Evolutionary conservation across 1,284 basidiomycete species (phyloP).

Genomic region (Gastroboletus turbinatus): DNA sequence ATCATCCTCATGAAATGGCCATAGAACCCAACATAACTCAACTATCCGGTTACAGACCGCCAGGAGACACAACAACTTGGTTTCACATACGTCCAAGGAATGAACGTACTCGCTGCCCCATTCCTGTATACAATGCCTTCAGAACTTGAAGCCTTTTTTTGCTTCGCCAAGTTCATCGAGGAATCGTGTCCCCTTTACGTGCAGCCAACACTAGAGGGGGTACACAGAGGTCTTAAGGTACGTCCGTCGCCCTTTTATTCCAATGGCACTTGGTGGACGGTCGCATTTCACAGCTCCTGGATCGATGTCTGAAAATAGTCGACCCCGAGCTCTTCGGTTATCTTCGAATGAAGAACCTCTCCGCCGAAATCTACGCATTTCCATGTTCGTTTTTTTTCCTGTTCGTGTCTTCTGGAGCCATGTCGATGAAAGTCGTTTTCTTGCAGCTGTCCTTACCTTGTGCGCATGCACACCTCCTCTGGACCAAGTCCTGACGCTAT

Average conservation of each 20-base stretch:
- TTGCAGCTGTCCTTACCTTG: conserved; percentile 86
- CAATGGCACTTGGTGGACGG: neutral
- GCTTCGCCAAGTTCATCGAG: conserved; percentile 94
- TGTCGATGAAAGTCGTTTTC: neutral
- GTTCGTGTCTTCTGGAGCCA: conserved; percentile 1
- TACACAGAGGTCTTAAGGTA: conserved; percentile 91
- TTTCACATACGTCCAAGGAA: conserved; percentile 95
- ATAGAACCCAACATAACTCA: neutral
- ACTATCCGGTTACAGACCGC: conserved; percentile 47
- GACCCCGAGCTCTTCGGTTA: conserved; percentile 84
- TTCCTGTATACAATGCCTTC: conserved; percentile 96
- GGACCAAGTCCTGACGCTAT: conserved; percentile 89
- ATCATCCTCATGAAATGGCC: neutral
- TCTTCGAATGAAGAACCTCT: conserved; percentile 88
- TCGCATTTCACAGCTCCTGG: conserved; percentile 66
- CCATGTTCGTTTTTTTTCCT: conserved; percentile 64
- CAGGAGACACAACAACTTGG: conserved; percentile 72
- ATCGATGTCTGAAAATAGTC: conserved; percentile 87
- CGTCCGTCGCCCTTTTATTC: conserved; percentile 20
- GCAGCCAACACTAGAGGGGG: conserved; percentile 91
- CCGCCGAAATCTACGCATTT: conserved; percentile 97
- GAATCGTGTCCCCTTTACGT: conserved; percentile 92
- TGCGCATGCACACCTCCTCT: conserved; percentile 97
- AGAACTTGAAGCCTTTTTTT: conserved; percentile 94
- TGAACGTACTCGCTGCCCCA: conserved; percentile 97